Percentiles rank a stretch among this genome's conserved stretches.
phyloP scores from a whole-genome alignment of 768 basidiomycete genomes.

The Kwoniella shandongensis region DNA sequence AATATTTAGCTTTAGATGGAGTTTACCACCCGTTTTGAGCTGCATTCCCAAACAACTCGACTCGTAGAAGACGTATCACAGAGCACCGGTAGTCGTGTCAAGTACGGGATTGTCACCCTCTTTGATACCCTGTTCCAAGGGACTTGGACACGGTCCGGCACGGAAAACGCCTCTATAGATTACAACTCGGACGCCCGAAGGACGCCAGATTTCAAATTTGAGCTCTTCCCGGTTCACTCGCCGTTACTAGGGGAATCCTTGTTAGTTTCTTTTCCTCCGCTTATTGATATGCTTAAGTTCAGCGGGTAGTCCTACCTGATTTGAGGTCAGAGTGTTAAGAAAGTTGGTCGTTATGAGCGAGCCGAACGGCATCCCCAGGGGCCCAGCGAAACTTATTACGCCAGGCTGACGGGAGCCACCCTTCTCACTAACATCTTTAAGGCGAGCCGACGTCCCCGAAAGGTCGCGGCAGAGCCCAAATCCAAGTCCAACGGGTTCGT shows the following conservation, averaged over 20 bases:
- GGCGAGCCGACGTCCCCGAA: conserved; percentile 40
- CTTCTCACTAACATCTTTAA: conserved; percentile 59
- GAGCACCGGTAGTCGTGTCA: conserved; percentile 64
- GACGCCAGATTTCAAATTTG: conserved; percentile 77
- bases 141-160: conserved; percentile 72
- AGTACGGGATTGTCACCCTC: conserved; percentile 57
- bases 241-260: conserved; percentile 85
- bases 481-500: conserved; percentile 27
- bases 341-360: conserved; percentile 42
- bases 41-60: conserved; percentile 84
- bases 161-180: conserved; percentile 74
- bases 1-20: conserved; percentile 83
- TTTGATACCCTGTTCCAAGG: conserved; percentile 74
- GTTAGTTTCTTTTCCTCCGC: conserved; percentile 89
- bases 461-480: conserved; percentile 32
- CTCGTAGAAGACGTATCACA: conserved; percentile 74
- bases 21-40: conserved; percentile 79
- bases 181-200: conserved; percentile 68
- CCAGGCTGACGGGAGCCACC: conserved; percentile 34
- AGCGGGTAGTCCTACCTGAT: conserved; percentile 80
- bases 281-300: conserved; percentile 88
- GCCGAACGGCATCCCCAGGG: conserved; percentile 13
- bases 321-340: conserved; percentile 62
- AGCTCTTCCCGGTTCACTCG: conserved; percentile 81
- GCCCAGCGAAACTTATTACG: conserved; percentile 59